Conservation (phyloP, 2,329 filamentous ascomycete genomes). For the Pseudonectria buxi region DNA sequence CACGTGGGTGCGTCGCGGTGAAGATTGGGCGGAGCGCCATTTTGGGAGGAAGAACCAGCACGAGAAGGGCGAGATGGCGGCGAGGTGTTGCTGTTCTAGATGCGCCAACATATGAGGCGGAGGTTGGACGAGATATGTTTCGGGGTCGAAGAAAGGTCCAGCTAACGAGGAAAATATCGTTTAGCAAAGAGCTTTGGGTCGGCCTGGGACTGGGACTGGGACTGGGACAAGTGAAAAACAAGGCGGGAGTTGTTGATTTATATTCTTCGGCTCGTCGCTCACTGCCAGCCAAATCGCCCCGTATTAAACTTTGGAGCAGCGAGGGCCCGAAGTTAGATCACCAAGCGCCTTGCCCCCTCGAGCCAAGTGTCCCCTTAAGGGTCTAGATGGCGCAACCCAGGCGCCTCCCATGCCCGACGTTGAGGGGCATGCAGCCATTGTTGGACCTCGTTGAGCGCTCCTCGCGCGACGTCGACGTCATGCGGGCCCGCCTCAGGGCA, state of each 20-base stretch:
- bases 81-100: slow-evolving; percentile 13
- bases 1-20: slow-evolving; percentile 85
- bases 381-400: too few relatives aligned
- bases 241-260: slow-evolving; percentile 3
- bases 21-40: slow-evolving; percentile 75
- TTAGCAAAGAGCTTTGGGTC: too few relatives aligned
- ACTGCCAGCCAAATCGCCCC: slow-evolving; percentile 4
- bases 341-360: slow-evolving; percentile 11
- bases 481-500: not conserved
- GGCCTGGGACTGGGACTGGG: too few relatives aligned
- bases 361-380: too few relatives aligned
- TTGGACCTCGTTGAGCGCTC: slow-evolving; percentile 18
- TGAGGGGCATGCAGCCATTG: slow-evolving; percentile 13
- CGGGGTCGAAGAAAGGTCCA: slow-evolving; percentile 8
- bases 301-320: slow-evolving; percentile 16
- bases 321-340: slow-evolving; percentile 20
- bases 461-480: slow-evolving; percentile 21
- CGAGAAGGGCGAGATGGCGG: slow-evolving; percentile 23
- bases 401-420: too few relatives aligned
- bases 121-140: slow-evolving; percentile 8
- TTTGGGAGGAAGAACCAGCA: slow-evolving; percentile 26
- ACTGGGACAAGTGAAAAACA: too few relatives aligned
- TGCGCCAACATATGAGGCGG: slow-evolving; percentile 19
- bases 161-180: not conserved
- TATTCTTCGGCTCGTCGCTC: slow-evolving; percentile 21